phyloP scores from a whole-genome alignment of 2,329 filamentous ascomycete species.

The Nothopassalora personata region DNA sequence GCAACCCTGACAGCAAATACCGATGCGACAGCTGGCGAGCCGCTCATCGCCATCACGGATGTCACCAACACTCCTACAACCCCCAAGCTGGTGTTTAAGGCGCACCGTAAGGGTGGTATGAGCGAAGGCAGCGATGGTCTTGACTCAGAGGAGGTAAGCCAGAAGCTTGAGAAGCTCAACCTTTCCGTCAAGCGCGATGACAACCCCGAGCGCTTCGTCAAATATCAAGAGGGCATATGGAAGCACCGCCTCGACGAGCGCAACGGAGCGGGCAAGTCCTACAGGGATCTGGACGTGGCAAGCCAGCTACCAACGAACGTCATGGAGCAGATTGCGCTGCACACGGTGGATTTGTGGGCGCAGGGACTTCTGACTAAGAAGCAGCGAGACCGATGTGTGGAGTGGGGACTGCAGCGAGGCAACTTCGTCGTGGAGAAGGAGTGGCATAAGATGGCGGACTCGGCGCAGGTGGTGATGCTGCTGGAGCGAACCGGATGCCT shows the following conservation, averaged over 20 bases:
- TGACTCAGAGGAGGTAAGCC: conserved; percentile 12
- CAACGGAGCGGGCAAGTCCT: conserved; percentile 10
- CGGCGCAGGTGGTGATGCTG: conserved; percentile 35
- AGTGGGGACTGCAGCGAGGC: conserved; percentile 32
- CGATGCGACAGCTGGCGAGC: conserved; percentile 12
- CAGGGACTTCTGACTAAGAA: conserved; percentile 27
- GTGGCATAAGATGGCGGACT: conserved; percentile 33
- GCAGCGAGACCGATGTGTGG: conserved; percentile 31
- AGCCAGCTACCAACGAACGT: conserved; percentile 31
- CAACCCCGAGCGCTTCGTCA: conserved; percentile 21
- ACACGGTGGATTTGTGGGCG: conserved; percentile 20
- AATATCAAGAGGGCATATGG: conserved; percentile 21
- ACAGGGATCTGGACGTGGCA: conserved; percentile 22
- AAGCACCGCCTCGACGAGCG: conserved; percentile 11
- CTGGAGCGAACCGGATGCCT: conserved; percentile 38
- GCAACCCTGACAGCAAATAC: conserved; percentile 22
- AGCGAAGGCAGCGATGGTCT: conserved; percentile 27
- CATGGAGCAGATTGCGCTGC: conserved; percentile 30
- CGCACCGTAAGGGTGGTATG: conserved; percentile 30
- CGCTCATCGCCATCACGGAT: conserved; percentile 26
- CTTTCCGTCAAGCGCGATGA: conserved; percentile 11
- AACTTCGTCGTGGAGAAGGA: conserved; percentile 28
- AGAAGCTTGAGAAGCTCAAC: conserved; percentile 21
- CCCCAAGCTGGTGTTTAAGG: conserved; percentile 28
- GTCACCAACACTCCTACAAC: conserved; percentile 26